These are phyloP conservation scores for Salisapilia sapeloensis DNA, from an alignment of 352 stramenopile genomes.

Conservation along the genomic window DNA sequence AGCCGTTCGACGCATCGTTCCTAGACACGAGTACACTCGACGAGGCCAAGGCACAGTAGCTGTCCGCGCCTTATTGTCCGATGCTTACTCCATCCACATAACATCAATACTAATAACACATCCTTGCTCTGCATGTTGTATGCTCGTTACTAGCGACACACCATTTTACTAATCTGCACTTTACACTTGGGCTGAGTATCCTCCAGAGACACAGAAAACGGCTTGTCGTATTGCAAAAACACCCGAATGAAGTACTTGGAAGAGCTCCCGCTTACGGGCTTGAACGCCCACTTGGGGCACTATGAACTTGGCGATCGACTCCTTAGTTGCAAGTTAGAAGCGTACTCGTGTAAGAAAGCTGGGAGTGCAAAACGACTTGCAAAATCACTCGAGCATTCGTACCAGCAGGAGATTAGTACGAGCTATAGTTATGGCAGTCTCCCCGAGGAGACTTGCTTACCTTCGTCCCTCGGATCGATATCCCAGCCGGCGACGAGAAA, in stretches of 20 bases:
- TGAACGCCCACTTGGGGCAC: conserved; percentile 77
- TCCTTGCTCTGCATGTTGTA: no score
- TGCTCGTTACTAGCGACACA: no score
- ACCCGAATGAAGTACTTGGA: conserved; percentile 93
- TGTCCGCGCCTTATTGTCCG: no score
- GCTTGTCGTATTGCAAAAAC: no score
- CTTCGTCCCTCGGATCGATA: conserved; percentile 67
- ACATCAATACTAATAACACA: no score
- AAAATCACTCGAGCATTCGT: conserved; percentile 79
- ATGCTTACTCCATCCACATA: no score
- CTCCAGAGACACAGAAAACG: no score
- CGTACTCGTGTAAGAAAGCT: conserved; percentile 87
- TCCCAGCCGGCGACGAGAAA: conserved; percentile 63
- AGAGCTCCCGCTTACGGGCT: conserved; percentile 77
- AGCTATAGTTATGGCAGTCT: conserved; percentile 24
- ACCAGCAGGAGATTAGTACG: conserved; percentile 61
- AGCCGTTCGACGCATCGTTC: conserved; percentile 32
- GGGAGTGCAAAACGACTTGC: conserved; percentile 84
- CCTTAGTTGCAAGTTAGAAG: conserved; percentile 77
- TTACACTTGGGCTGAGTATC: no score
- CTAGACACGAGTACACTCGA: no score
- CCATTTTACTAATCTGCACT: no score
- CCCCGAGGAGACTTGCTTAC: no score
- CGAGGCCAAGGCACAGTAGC: no score
- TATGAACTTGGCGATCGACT: conserved; percentile 80